Evolutionary conservation across 306 rosid genomes (phyloP), one percentile per base, ranked within the genome.

Genomic region (Dryas alaskensis): DNA sequence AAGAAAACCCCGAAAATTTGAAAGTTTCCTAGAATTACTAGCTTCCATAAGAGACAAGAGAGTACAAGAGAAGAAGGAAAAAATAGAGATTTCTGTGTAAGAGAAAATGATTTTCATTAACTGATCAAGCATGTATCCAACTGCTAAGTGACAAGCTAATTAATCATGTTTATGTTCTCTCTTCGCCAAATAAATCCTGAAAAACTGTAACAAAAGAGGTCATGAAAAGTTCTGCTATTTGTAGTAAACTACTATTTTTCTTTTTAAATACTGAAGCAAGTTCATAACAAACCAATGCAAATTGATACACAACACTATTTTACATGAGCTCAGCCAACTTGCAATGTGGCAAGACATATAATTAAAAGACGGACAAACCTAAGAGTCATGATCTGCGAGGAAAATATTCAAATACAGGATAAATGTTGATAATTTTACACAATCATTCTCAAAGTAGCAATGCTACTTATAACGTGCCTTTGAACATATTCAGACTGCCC

Each of bases 351-450:
- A 80, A 63, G 40, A 77, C 79, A 84, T 74, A 49, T 46, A 14
- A 61, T 76, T 73, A 60, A 60, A 79, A 75, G 70, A 61, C 47
- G 58, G 55, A 71, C 74, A 54, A 54, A 61, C 81, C 74, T 68
- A 76, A 44, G 70, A 44, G 73, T 74, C 82, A 59, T 67, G 73
- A 86, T 70, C 40, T 43, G n/a, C 22, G 16, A 61, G 69, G 61
- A 58, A 79, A 72, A 76, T 54, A 16, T 71, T 13, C 27, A 74
- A 79, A 79, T 72, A 67, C 60, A 78, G 50, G 61, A 76, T 73
- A 62, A 76, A 80, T 80, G 73, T 76, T 47, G 78, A 73, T 59
- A 76, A 67, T 85, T 69, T 78, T 66, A 82, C 86, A 81, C 70
- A 77, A 77, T 71, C 73, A 71, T 76, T 81, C 74, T 81, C 59